Base-by-base conservation (phyloP, 352 stramenopile genomes). In the Blastocystis sp. region DNA sequence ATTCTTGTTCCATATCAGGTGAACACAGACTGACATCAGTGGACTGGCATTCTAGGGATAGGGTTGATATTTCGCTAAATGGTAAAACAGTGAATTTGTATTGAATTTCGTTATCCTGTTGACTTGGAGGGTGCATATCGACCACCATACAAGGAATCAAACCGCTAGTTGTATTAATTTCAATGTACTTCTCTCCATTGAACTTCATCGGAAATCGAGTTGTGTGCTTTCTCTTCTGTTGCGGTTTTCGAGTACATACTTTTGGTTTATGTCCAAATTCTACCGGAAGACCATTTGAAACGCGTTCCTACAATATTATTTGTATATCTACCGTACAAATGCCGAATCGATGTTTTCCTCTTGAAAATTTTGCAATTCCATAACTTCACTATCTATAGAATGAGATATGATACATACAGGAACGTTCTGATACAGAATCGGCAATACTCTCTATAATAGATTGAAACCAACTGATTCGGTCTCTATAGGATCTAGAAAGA, bases 111-210 rank as follows among this genome's bases (percentile, higher is more conserved):
- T 17, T n/a, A n/a, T 44, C 51, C 13, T 33, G 59, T 62, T 81
- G 27, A 5, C 15, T n/a, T 3, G 70, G 70, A 24, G 33, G 35
- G 22, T 62, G 48, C 70, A 81, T 62, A 44, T 81, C 70, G 27
- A 81, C 37, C 0, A 81, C 70, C 11, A 30, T 11, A 33, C 70
- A 81, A 2, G 70, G 35, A 64, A 81, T 22, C 70, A 40, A 81
- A 3, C 62, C 53, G 1, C 37, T 33, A 3, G 27, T 33, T 62
- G 56, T 62, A 17, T 62, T 62, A 33, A 62, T 13, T 62, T 13
- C 56, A 33, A n/a, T 33, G 27, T 62, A n/a, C 27, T 62, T n/a
- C 56, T 33, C 56, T 62, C 19, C 27, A 33, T 62, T 62, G 13
- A 62, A 7, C 13, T 62, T 33, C 56, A 62, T 62, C 13, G n/a